Evolutionary conservation across 2,329 filamentous ascomycete species (phyloP).

Genomic region (Lachnellula cervina): DNA sequence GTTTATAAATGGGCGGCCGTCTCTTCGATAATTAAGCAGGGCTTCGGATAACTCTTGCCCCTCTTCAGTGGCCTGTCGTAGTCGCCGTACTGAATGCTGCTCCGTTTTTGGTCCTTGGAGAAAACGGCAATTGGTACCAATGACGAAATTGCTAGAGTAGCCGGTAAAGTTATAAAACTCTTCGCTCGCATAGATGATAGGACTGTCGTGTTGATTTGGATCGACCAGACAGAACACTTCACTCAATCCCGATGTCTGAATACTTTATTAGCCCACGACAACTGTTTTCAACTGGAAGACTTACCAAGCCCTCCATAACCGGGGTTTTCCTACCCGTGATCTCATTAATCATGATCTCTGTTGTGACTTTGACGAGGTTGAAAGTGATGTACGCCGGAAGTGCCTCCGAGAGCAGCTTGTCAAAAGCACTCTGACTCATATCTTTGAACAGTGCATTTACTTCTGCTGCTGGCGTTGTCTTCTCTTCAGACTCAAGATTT

Average conservation of each 20-base stretch:
- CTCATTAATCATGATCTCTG: constrained; percentile 3
- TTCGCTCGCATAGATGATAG: constrained; percentile 88
- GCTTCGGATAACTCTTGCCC: constrained; percentile 10
- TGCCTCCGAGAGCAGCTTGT: constrained; percentile 58
- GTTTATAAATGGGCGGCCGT: constrained; percentile 14
- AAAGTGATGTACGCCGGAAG: constrained; percentile 66
- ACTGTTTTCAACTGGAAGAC: background rate
- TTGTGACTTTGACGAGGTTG: constrained; percentile 27
- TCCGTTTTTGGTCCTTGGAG: constrained; percentile 80
- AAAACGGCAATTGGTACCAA: constrained; percentile 87
- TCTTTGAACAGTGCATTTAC: constrained; percentile 41
- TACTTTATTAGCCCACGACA: background rate
- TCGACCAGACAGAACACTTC: constrained; percentile 14
- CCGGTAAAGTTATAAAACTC: constrained; percentile 89
- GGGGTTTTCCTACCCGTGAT: constrained; percentile 8
- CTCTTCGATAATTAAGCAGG: constrained; percentile 13
- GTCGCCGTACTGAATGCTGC: constrained; percentile 55
- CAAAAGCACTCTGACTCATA: constrained; percentile 57
- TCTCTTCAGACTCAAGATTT: background rate
- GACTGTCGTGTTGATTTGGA: constrained; percentile 32
- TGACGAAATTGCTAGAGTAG: constrained; percentile 79
- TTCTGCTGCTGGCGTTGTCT: background rate
- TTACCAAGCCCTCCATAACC: background rate
- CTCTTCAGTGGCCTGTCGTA: constrained; percentile 2
- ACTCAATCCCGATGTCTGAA: constrained; percentile 2